phyloP scores from a whole-genome alignment of 140 eudicot species.

The Anethum foeniculum region DNA sequence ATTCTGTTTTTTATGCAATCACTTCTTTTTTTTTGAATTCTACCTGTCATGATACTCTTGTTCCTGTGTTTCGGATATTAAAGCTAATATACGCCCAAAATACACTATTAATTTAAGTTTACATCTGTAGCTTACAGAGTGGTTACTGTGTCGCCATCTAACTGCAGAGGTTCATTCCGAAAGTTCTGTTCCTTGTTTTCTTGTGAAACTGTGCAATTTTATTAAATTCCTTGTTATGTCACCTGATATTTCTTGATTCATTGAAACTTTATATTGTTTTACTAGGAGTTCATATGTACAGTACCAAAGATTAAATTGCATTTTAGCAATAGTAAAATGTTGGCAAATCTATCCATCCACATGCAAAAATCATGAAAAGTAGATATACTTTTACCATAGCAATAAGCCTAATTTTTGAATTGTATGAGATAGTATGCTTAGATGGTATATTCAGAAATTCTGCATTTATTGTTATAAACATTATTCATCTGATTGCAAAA shows the following conservation, averaged over 20 bases:
- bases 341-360: not conserved
- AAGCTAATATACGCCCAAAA: not conserved
- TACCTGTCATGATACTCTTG: not conserved
- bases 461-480: not conserved
- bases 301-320: no score
- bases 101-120: not conserved
- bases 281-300: not conserved
- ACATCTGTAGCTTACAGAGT: not conserved
- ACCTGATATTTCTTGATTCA: not conserved
- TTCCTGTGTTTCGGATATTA: not conserved
- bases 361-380: not conserved
- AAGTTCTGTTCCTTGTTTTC: not conserved
- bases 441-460: not conserved
- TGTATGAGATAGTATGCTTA: not conserved
- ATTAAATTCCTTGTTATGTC: not conserved
- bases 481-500: slow-evolving; percentile 1
- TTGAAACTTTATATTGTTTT: not conserved
- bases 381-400: not conserved
- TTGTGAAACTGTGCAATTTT: not conserved
- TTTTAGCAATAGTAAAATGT: not conserved
- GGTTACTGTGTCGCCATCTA: not conserved
- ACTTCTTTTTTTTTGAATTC: not conserved
- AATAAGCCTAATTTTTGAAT: not conserved
- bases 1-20: not conserved
- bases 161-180: not conserved